Base-by-base conservation (phyloP, 192 early-diverging fungal species). In the Chytriomyces sp. region DNA sequence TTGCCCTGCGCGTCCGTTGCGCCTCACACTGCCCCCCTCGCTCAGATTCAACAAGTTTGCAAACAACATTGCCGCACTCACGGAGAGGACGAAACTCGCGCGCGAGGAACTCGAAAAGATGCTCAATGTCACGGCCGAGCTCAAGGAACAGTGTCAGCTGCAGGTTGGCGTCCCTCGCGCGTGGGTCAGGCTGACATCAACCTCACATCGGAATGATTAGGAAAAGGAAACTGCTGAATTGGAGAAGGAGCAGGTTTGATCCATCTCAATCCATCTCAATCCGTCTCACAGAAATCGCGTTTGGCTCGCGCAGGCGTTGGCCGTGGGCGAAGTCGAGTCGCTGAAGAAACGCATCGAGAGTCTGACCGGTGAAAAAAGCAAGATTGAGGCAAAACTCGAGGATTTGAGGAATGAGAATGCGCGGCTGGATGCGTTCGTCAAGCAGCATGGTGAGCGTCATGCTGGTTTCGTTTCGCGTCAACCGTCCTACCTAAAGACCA, bases 351-450 rank as follows among this genome's bases (percentile, higher is more conserved):
- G 67, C 33, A 69, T 82, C 22, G 81, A 75, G 39, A 44, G 32
- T 2, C 69, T 82, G 22, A 31, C 65, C n/a, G 44, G 49, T 10
- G 77, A 79, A 53, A 82, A 82, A 52, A 54, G 14, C 14, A 71
- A 72, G 36, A 64, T 79, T 22, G 77, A 82, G 65, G 32, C 59
- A 17, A 38, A 59, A 63, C 60, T 82, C 30, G 75, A 77, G 58
- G 81, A 82, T 32, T 61, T 82, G 62, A 66, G 65, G 71, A 59
- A 19, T 12, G 81, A 82, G 52, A 82, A 82, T 58, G 65, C 52
- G 0, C 38, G 76, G 52, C 52, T 82, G 67, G 81, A 82, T 55
- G 61, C 52, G 4, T 78, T 75, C 26, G 63, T 64, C 17, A 64
- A 64, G 63, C 39, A 40, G 19, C 63, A 64, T 30, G 63, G 63